Evolutionary conservation across 805 yeast species (phyloP).

Genomic region (Hanseniaspora lachancei): DNA sequence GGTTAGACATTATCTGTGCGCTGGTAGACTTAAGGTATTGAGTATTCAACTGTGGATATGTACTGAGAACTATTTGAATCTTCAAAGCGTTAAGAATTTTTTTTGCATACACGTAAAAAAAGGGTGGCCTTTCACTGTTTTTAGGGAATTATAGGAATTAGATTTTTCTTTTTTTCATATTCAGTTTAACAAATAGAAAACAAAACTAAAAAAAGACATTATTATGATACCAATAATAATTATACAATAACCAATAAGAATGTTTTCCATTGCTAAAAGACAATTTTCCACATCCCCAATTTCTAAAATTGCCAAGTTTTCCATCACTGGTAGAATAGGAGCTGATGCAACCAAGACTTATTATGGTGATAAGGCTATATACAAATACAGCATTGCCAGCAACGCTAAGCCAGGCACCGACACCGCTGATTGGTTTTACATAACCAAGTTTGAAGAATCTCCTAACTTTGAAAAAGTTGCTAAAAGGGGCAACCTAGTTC

Average conservation of each 20-base stretch:
- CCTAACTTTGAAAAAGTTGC: not conserved
- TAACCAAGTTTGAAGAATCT: not conserved
- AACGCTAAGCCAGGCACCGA: not conserved
- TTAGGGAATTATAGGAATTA: too few species aligned
- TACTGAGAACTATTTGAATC: too few species aligned
- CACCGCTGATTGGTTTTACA: not conserved
- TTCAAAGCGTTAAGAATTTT: too few species aligned
- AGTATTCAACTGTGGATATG: not conserved
- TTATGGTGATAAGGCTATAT: not conserved
- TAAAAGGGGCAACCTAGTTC: constrained; percentile 3
- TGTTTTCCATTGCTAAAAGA: constrained; percentile 12
- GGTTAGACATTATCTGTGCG: too few species aligned
- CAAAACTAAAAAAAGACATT: not conserved
- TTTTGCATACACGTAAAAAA: too few species aligned
- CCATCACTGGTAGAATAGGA: constrained; percentile 7
- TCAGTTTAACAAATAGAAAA: too few species aligned
- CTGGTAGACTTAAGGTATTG: not conserved
- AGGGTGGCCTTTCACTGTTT: too few species aligned
- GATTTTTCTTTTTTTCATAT: too few species aligned
- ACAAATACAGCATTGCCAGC: constrained; percentile 6
- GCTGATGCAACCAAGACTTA: not conserved
- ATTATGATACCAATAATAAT: not conserved
- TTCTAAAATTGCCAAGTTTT: not conserved
- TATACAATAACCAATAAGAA: not conserved
- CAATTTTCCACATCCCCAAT: not conserved